Evolutionary conservation across 2,329 filamentous ascomycete genomes (phyloP).

Genomic region (Cladosporium sp.): DNA sequence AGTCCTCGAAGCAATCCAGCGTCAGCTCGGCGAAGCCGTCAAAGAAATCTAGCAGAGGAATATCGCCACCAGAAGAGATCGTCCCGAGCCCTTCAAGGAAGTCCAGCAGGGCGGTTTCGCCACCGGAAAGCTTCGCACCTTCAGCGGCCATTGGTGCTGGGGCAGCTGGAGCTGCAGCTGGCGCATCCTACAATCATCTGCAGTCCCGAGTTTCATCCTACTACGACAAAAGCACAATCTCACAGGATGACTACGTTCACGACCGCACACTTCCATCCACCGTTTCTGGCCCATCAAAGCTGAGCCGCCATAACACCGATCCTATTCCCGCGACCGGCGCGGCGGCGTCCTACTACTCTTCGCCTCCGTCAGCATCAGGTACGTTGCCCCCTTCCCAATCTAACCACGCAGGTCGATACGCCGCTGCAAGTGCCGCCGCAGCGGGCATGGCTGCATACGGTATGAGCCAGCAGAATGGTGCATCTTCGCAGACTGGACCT

Average conservation of each 20-base stretch:
- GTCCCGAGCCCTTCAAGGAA: not conserved
- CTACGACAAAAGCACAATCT: conserved; percentile 7
- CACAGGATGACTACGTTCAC: conserved; percentile 13
- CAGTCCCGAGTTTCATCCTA: conserved; percentile 6
- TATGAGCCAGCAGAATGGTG: conserved; percentile 31
- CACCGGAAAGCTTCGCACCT: not conserved
- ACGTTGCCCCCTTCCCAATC: conserved; percentile 39
- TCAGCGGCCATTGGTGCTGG: not conserved
- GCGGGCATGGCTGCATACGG: conserved; percentile 37
- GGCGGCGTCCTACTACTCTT: conserved; percentile 4
- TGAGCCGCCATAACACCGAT: conserved; percentile 2
- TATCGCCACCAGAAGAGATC: not conserved
- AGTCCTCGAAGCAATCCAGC: conserved; percentile 16
- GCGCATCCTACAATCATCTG: conserved; percentile 1
- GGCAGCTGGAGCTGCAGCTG: not conserved
- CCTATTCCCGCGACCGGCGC: conserved; percentile 16
- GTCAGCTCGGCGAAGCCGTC: conserved; percentile 10
- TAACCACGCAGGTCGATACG: conserved; percentile 40
- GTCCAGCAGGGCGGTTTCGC: conserved; percentile 1
- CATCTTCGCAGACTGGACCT: conserved; percentile 5
- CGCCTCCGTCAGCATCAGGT: conserved; percentile 23
- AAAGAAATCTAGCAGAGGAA: conserved; percentile 7
- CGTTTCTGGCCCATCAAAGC: not conserved
- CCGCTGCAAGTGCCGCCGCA: conserved; percentile 41
- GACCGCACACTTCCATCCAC: conserved; percentile 12